Conservation (phyloP, 257 asterid species). For the Nicotiana benthamiana region DNA sequence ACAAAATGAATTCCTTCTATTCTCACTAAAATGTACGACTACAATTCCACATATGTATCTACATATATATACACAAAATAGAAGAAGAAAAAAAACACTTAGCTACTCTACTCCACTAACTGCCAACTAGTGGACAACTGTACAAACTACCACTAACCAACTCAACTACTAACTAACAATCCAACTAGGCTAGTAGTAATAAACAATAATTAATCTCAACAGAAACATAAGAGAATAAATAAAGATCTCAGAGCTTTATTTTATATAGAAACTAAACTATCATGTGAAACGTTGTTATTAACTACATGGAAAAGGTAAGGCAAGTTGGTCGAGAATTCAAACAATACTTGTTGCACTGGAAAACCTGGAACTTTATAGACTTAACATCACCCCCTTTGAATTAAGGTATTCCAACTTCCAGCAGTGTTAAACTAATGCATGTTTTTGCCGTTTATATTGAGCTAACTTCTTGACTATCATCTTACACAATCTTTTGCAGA, state of each 20-base stretch:
- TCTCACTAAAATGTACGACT: no score
- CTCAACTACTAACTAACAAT: no score
- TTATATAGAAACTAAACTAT: not conserved
- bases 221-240: not conserved
- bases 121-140: no score
- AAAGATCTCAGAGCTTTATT: not conserved
- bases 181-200: no score
- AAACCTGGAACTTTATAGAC: not conserved
- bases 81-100: no score
- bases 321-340: not conserved
- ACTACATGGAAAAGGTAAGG: not conserved
- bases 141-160: no score
- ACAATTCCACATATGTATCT: no score
- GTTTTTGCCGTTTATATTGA: not conserved
- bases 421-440: not conserved
- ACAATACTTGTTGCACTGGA: not conserved
- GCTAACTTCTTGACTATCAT: not conserved
- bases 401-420: not conserved
- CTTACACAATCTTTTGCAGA: constrained; percentile 14
- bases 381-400: not conserved
- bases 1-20: no score
- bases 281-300: not conserved
- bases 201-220: no score
- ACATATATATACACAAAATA: no score
- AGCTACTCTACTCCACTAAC: no score